Base-by-base conservation (phyloP, 2,329 filamentous ascomycete species). In the Talaromyces sp. region DNA sequence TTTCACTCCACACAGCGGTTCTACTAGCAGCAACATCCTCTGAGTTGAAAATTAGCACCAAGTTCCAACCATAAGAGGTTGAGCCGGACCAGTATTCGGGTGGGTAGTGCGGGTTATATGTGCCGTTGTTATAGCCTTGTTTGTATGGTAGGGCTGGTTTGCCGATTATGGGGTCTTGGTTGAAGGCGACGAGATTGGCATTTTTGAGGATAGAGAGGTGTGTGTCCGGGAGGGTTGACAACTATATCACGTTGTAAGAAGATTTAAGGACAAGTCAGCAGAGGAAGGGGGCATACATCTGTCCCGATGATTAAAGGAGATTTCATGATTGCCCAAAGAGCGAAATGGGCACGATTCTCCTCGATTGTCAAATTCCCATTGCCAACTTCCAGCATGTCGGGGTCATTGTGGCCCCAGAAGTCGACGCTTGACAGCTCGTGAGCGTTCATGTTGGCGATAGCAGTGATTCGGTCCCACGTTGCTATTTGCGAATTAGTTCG, bases 321-420 rank as follows among this genome's bases (percentile, higher is more conserved):
- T 68, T 82, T 83, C 72, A 84, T 77, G 1, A 76, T 75, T 0
- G 79, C 80, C 82, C 82, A 84, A 4, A 84, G 68, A 3, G 79
- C 79, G 66, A 84, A 84, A 66, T 84, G 82, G 2, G 79, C 78
- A 18, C 80, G 73, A 35, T 77, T 77, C 72, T 84, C 81, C 1
- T 74, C 76, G 0, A 72, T 40, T 0, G 78, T 82, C 50, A 84
- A 69, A 23, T 79, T 71, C 0, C 77, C 79, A 66, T 83, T 84
- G 23, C 82, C 82, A 6, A 84, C 74, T 67, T 83, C 81, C 5
- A 72, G 75, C 77, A 83, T 83, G 60, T 84, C 81, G 11, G 77
- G 74, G 65, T 85, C 82, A 4, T 79, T 80, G 66, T 80, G 79
- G 11, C 80, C 79, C 72, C 80, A 83, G 65, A 84, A 84, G 35